Base-by-base conservation (phyloP, 345 rosid genomes). In the Rubroshorea leprosula region DNA sequence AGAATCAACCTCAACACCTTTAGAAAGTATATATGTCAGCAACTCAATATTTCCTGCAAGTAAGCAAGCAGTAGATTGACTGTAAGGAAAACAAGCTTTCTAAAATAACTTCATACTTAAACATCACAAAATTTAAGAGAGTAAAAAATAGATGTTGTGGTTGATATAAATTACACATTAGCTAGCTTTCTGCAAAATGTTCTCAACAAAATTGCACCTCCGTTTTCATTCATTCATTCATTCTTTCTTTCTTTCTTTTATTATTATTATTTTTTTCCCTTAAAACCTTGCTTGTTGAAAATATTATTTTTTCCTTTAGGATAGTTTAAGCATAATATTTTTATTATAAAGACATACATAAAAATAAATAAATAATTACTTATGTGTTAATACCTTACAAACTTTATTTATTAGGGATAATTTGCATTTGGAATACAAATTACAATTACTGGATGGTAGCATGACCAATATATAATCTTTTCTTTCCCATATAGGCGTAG, bases 41-140 rank as follows among this genome's bases (percentile, higher is more conserved):
- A 89, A 75, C 74, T 80, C 91, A 50, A 81, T 73, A 48, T 83
- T 71, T 47, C 96, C 98, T 92, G 77, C 66, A 72, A 55, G 51
- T 15, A 63, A 73, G 51, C 51, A 54, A 24, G 23, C 53, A 39
- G 47, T 9, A n/a, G 19, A 46, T 51, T 23, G 45, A 27, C 9
- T 25, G 23, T 26, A 60, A 59, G 54, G 9, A 19, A 55, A 64
- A 13, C 41, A 35, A 35, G 41, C 6, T 13, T 35, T 35, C 41
- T 35, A 1, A 6, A 35, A 35, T 2, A 35, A 2, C 12, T 3
- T 8, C 41, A 35, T 8, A 35, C 6, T 1, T 35, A 35, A 35
- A 35, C 12, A 35, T 35, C 41, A 6, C 41, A 35, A 8, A 6
- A 35, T 6, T 35, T 6, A 35, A 1, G 5, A 8, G 12, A 35